Evolutionary conservation across 177 flowering plant species (phyloP), one percentile per base, ranked within the genome.

Genomic region (Telopea speciosissima): DNA sequence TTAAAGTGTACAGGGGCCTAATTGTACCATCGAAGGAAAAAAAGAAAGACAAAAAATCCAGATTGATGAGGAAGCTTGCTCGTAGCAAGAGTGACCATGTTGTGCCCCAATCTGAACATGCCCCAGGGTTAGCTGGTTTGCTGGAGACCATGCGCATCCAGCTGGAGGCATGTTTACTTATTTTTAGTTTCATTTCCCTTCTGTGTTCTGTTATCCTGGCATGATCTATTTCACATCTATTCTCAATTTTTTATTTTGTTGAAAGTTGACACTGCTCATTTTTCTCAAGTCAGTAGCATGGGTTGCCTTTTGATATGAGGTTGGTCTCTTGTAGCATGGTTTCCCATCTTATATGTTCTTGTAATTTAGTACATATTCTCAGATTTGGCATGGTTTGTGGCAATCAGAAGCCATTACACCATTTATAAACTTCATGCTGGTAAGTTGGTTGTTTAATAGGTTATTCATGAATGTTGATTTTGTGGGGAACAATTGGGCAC

Each of bases 131-230:
- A 79, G 83, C 79, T 82, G 96, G 93, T 66, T 82, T 96, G 71
- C 78, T 96, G 83, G 99, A 96, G 84, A 85, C 84, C 31, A 88
- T 93, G 92, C 93, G 99, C 63, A 91, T 87, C 28, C 99, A 96
- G 81, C 78, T 96, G 85, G 99, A 96, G 95, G 99, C 85, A 87
- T 61, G 59, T 65, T 62, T 45, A 42, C 52, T 54, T 19, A 12
- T 67, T 22, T 1, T 65, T 56, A 8, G 13, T 12, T 58, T 71
- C 36, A 36, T 28, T 36, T 9, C 24, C 24, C 54, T 16, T 60
- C 45, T 12, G 23, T 52, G 14, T 58, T 58, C 23, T 58, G 23
- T 58, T 58, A 58, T 58, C 61, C 19, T 58, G 24, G 23, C 6
- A 21, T 58, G 61, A 6, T 19, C 22, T 58, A 58, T 16, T 58